A percentile compares a stretch with the other conserved stretches of the same genome.
Conservation (phyloP, 169 alveolate genomes). For the Condylostoma magnum region DNA sequence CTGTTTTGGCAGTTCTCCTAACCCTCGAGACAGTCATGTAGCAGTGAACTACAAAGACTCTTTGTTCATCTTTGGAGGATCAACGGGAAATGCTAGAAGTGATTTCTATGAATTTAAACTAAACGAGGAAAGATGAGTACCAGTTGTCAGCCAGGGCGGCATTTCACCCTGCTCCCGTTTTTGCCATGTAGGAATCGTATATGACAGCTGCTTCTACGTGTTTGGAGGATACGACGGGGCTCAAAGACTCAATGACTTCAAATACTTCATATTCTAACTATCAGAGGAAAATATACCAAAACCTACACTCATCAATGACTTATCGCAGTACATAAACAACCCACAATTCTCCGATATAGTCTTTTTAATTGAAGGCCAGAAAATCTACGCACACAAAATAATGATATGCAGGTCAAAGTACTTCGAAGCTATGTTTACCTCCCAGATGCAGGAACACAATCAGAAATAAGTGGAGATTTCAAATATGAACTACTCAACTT, state of each 20-base stretch:
- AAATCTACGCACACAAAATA: conserved; percentile 41
- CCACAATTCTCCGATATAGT: conserved; percentile 37
- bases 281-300: conserved; percentile 32
- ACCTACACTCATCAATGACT: conserved; percentile 31
- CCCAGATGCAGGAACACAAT: conserved; percentile 55
- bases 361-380: conserved; percentile 39
- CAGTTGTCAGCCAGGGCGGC: conserved; percentile 30
- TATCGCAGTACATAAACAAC: conserved; percentile 30
- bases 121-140: conserved; percentile 42
- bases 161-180: conserved; percentile 40
- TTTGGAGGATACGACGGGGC: conserved; percentile 90
- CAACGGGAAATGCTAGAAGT: conserved; percentile 78
- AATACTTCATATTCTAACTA: conserved; percentile 26
- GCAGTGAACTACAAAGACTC: conserved; percentile 64
- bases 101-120: conserved; percentile 73
- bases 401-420: conserved; percentile 48
- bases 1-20: conserved; percentile 42
- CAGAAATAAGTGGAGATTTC: conserved; percentile 39
- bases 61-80: conserved; percentile 81
- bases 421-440: conserved; percentile 64
- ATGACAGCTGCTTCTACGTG: conserved; percentile 68
- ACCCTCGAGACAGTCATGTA: conserved; percentile 74
- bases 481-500: conserved; percentile 50
- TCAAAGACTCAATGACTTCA: conserved; percentile 81
- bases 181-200: conserved; percentile 66